These are phyloP conservation scores for Nakaseomyces delphensis DNA, from an alignment of 1,139 yeast genomes.

Conservation along the genomic window DNA sequence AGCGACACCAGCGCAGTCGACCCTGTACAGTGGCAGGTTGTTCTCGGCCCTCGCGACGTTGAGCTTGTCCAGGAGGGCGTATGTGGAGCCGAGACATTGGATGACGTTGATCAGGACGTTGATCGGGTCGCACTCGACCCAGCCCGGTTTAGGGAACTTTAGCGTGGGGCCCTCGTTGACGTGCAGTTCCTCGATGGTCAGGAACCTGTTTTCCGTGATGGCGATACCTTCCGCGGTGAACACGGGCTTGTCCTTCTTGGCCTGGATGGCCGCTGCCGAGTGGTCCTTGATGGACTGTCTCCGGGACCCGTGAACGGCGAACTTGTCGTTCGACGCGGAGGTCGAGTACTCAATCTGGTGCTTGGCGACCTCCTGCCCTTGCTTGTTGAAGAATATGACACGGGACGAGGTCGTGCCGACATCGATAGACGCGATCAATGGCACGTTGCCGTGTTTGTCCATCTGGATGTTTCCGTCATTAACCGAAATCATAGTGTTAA, in stretches of 20 bases:
- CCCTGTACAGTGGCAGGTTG: conserved; percentile 44
- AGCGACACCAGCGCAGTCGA: conserved; percentile 71
- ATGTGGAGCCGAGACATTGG: conserved; percentile 61
- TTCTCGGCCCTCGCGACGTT: conserved; percentile 43
- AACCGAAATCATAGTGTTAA: conserved; percentile 3
- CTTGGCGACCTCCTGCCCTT: conserved; percentile 71
- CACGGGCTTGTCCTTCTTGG: conserved; percentile 38
- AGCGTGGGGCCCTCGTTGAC: conserved; percentile 59
- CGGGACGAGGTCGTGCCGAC: conserved; percentile 95
- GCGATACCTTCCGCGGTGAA: conserved; percentile 72
- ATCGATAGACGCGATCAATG: conserved; percentile 67
- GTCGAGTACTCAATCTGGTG: conserved; percentile 85
- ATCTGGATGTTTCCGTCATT: conserved; percentile 6
- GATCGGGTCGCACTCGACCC: conserved; percentile 93
- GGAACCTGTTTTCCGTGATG: conserved; percentile 45
- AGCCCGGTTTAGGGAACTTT: conserved; percentile 70
- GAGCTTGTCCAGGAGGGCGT: conserved; percentile 47
- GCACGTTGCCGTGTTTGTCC: conserved; percentile 22
- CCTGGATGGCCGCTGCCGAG: neutral
- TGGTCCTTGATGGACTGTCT: conserved; percentile 23
- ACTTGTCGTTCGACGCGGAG: conserved; percentile 45
- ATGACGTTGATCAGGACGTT: conserved; percentile 78
- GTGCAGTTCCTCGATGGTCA: conserved; percentile 50
- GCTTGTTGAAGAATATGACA: conserved; percentile 66
- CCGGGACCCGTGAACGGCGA: conserved; percentile 25